Evolutionary conservation across 148 eudicot species (phyloP).

Genomic region (Silene latifolia): DNA sequence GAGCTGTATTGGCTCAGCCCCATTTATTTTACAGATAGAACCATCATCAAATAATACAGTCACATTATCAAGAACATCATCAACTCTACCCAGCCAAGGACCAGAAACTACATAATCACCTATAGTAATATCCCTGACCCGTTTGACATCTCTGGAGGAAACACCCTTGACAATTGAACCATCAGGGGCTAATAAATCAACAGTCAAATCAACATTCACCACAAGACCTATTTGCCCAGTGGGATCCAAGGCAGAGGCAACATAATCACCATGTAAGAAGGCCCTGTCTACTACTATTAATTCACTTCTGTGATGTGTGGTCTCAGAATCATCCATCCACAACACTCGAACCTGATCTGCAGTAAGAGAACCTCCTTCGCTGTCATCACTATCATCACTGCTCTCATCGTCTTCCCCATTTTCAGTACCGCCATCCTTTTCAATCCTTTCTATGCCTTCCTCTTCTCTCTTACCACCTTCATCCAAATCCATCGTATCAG

Average conservation of each 20-base stretch:
- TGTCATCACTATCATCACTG: constrained; percentile 33
- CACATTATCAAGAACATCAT: constrained; percentile 82
- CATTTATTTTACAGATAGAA: constrained; percentile 76
- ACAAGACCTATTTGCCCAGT: constrained; percentile 92
- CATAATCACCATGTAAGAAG: constrained; percentile 88
- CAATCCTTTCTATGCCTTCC: constrained; percentile 28
- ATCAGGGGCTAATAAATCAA: constrained; percentile 65
- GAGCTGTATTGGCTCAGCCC: constrained; percentile 84
- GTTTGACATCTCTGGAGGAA: constrained; percentile 61
- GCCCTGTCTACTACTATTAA: constrained; percentile 72
- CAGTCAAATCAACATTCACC: constrained; percentile 59
- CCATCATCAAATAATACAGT: constrained; percentile 86
- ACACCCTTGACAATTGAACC: constrained; percentile 55
- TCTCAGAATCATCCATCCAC: constrained; percentile 88
- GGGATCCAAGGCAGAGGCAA: constrained; percentile 75
- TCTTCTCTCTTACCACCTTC: constrained; percentile 37
- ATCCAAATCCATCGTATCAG: background rate
- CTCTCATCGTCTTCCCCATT: constrained; percentile 33
- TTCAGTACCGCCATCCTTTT: constrained; percentile 35
- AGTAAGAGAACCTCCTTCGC: constrained; percentile 40
- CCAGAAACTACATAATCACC: constrained; percentile 90
- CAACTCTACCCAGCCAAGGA: constrained; percentile 94
- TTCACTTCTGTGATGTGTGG: constrained; percentile 48
- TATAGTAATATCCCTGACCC: constrained; percentile 67
- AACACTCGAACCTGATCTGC: constrained; percentile 81